A percentile compares a stretch with the other conserved stretches of the same genome.
phyloP scores from a whole-genome alignment of 352 stramenopile genomes.

The Pythium plurisporium region DNA sequence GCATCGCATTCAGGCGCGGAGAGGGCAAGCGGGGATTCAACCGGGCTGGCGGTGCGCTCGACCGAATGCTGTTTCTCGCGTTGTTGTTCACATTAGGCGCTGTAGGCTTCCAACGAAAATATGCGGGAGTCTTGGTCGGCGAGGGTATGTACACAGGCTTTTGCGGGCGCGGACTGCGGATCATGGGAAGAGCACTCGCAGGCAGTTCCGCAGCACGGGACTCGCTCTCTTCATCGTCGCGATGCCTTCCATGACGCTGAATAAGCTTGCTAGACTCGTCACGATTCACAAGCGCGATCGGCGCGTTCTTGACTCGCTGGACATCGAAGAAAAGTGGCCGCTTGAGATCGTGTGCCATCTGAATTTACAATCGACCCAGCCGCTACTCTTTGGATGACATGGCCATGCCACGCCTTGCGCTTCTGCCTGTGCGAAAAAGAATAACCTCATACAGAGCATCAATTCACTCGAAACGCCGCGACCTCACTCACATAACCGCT shows the following conservation, averaged over 20 bases:
- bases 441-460: not conserved
- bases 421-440: not conserved
- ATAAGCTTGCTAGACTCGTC: slow-evolving; percentile 39
- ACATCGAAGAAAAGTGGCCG: slow-evolving; percentile 56
- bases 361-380: too few relatives aligned
- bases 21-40: not conserved
- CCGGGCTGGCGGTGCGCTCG: not conserved
- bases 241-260: slow-evolving; percentile 12
- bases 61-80: not conserved
- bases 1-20: not conserved
- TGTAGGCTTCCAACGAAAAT: slow-evolving; percentile 60
- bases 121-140: slow-evolving; percentile 48
- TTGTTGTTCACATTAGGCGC: not conserved
- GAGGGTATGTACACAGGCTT: slow-evolving; percentile 35
- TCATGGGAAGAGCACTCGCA: slow-evolving; percentile 44
- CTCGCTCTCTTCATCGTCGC: slow-evolving; percentile 14
- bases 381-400: too few relatives aligned
- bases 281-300: slow-evolving; percentile 47
- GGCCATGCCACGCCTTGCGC: not conserved
- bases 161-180: slow-evolving; percentile 36
- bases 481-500: not conserved
- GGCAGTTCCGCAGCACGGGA: slow-evolving; percentile 16
- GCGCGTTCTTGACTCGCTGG: slow-evolving; percentile 29
- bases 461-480: slow-evolving; percentile 5
- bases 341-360: slow-evolving; percentile 53